These are phyloP conservation scores for Penicillium soppii DNA, from an alignment of 495 filamentous ascomycete species.

Conservation along the genomic window DNA sequence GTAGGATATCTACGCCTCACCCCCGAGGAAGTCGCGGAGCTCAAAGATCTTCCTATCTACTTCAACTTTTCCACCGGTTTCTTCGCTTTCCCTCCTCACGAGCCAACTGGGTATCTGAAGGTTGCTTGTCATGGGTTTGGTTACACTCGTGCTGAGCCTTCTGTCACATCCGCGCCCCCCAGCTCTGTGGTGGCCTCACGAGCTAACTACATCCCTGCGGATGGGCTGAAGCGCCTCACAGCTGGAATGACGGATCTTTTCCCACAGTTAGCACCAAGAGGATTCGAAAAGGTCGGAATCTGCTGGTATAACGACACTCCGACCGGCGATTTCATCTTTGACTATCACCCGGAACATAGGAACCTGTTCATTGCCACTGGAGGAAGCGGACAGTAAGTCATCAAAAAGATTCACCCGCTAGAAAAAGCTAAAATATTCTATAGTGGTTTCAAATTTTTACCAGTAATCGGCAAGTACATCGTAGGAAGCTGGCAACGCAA, in stretches of 20 bases:
- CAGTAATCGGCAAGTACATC: constrained; percentile 46
- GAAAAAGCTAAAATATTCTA: background rate
- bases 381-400: constrained; percentile 65
- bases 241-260: constrained; percentile 56
- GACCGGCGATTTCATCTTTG: constrained; percentile 71
- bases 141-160: constrained; percentile 41
- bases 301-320: constrained; percentile 86
- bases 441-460: constrained; percentile 49
- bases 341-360: constrained; percentile 63
- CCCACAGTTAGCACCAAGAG: constrained; percentile 56
- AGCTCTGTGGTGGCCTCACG: constrained; percentile 20
- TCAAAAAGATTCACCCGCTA: background rate
- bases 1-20: constrained; percentile 69
- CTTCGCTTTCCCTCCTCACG: constrained; percentile 71
- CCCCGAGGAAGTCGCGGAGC: constrained; percentile 54
- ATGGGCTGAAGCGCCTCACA: constrained; percentile 56
- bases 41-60: constrained; percentile 65
- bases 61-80: constrained; percentile 74
- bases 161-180: constrained; percentile 24
- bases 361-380: constrained; percentile 75
- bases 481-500: constrained; percentile 37
- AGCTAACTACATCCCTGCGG: constrained; percentile 46
- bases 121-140: constrained; percentile 77
- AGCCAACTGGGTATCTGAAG: constrained; percentile 53
- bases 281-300: constrained; percentile 62